Evolutionary conservation across 768 basidiomycete species (phyloP).

Genomic region (Pleurotus tuber-regium): DNA sequence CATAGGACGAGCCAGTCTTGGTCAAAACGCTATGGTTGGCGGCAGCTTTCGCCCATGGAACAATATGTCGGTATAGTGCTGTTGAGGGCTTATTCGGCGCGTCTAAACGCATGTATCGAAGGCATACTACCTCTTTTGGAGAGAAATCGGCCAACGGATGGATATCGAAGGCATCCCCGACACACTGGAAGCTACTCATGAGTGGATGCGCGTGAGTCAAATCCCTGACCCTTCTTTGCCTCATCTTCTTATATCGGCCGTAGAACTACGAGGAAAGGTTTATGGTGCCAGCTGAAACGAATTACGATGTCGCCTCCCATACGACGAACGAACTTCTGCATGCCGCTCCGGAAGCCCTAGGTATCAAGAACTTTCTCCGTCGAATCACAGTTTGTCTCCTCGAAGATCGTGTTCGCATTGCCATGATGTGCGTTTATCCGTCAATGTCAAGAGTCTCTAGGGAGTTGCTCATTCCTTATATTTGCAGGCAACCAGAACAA

Average conservation of each 20-base stretch:
- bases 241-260: conserved; percentile 22
- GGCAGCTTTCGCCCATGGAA: conserved; percentile 41
- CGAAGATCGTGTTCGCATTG: conserved; percentile 41
- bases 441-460: no score
- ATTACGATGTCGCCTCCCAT: conserved; percentile 34
- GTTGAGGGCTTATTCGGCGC: no score
- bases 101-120: no score
- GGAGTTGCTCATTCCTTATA: not conserved
- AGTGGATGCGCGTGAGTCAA: conserved; percentile 36
- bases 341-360: conserved; percentile 33
- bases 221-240: not conserved
- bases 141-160: conserved; percentile 45
- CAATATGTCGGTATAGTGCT: conserved; percentile 25
- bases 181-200: conserved; percentile 31
- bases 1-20: conserved; percentile 28
- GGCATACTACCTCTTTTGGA: conserved; percentile 43
- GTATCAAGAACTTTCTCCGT: conserved; percentile 33
- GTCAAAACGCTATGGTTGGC: conserved; percentile 42
- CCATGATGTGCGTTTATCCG: conserved; percentile 40
- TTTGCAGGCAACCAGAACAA: conserved; percentile 34
- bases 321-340: conserved; percentile 42
- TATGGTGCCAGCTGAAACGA: conserved; percentile 42
- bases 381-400: conserved; percentile 34
- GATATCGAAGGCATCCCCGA: conserved; percentile 45
- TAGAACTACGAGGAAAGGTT: conserved; percentile 37